These are phyloP conservation scores for Xylaria grammica DNA, from an alignment of 495 filamentous ascomycete genomes.

Conservation along the genomic window DNA sequence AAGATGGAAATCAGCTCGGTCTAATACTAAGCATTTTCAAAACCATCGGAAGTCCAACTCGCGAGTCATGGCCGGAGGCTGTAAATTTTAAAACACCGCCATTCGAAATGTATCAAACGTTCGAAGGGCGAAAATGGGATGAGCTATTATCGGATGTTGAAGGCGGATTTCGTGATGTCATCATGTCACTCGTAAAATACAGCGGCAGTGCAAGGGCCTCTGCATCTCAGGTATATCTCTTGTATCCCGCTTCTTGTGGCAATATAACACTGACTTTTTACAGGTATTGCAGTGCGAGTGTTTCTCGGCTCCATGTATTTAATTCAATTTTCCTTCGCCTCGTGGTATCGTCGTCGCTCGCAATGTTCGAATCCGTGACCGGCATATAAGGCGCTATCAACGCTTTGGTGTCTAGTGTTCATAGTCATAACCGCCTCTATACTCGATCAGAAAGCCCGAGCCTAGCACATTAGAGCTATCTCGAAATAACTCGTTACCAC, in stretches of 20 bases:
- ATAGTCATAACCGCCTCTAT: too few species aligned
- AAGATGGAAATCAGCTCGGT: constrained; percentile 89
- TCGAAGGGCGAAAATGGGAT: constrained; percentile 46
- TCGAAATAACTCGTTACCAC: too few species aligned
- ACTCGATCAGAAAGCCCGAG: too few species aligned
- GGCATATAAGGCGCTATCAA: background rate
- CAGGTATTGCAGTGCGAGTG: constrained; percentile 12
- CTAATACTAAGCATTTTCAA: constrained; percentile 90
- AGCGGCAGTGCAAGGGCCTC: constrained; percentile 36
- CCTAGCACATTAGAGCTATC: too few species aligned
- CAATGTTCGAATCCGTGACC: background rate
- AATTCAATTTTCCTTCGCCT: background rate
- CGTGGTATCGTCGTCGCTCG: too few species aligned
- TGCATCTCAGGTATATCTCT: constrained; percentile 30
- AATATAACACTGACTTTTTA: background rate
- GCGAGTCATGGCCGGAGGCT: constrained; percentile 74
- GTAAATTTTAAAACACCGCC: constrained; percentile 52
- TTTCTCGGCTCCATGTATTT: background rate
- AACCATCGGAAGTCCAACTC: constrained; percentile 82
- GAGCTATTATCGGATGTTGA: constrained; percentile 45
- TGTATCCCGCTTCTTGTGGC: background rate
- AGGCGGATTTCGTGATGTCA: constrained; percentile 36
- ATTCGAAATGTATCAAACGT: constrained; percentile 59
- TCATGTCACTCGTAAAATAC: constrained; percentile 42
- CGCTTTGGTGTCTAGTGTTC: too few species aligned